These are phyloP conservation scores for Mortierella sp. DNA, from an alignment of 371 early-diverging fungal genomes.

Conservation along the genomic window DNA sequence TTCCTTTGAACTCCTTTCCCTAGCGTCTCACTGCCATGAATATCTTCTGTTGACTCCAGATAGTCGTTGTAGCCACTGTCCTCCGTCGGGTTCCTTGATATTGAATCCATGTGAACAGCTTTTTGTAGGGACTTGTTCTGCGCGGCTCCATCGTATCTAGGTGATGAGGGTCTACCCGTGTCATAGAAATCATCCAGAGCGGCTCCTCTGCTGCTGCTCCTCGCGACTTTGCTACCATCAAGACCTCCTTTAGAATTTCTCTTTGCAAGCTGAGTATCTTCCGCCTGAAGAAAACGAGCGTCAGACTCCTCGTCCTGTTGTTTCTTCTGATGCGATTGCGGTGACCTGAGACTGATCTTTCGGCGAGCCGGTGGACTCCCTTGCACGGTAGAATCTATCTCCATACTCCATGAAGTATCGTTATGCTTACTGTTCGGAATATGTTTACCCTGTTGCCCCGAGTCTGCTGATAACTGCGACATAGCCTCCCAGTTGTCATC, in stretches of 20 bases:
- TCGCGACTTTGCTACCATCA: too few species aligned
- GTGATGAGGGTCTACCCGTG: too few species aligned
- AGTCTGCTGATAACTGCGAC: conserved; percentile 19
- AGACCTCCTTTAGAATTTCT: background rate
- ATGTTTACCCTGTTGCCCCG: background rate
- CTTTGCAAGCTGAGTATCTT: background rate
- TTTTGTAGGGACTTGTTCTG: too few species aligned
- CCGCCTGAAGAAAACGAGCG: background rate
- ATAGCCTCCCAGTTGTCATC: conserved; percentile 22
- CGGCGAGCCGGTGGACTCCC: background rate
- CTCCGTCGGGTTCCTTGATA: too few species aligned
- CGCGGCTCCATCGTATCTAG: too few species aligned
- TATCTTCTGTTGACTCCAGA: background rate
- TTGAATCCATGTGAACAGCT: too few species aligned
- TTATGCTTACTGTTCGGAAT: too few species aligned
- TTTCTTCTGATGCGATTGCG: conserved; percentile 4
- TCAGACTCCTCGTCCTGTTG: background rate
- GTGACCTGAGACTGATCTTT: conserved; percentile 14
- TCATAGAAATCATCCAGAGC: too few species aligned
- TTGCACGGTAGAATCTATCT: conserved; percentile 10
- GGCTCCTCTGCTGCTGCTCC: background rate
- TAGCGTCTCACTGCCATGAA: too few species aligned
- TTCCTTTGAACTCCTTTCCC: background rate
- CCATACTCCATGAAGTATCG: conserved; percentile 13
- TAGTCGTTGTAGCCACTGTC: background rate